phyloP scores from a whole-genome alignment of 192 early-diverging fungal genomes.

The Backusella luteola region DNA sequence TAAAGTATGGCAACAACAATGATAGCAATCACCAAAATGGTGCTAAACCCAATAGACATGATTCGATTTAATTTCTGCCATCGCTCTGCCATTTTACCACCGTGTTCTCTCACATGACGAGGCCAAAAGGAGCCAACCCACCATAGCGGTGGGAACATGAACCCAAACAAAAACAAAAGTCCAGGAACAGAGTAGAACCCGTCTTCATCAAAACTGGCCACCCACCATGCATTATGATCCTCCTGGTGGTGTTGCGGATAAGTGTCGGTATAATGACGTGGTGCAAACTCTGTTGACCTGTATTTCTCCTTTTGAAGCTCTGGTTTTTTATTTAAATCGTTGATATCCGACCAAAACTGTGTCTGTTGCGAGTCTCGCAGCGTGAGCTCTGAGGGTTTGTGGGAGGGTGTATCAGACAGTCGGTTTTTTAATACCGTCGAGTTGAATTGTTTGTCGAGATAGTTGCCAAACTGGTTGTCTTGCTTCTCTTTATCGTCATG shows the following conservation, averaged over 20 bases:
- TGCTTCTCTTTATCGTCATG: background rate
- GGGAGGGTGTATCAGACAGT: background rate
- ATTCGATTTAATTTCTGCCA: conserved; percentile 27
- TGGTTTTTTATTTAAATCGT: conserved; percentile 1
- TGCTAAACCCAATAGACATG: conserved; percentile 31
- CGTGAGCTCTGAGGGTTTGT: background rate
- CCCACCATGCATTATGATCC: conserved; percentile 18
- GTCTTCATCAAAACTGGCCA: conserved; percentile 13
- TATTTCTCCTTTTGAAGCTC: background rate
- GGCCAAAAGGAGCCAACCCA: conserved; percentile 31
- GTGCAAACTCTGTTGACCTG: background rate
- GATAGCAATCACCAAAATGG: conserved; percentile 16
- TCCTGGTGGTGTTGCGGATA: background rate
- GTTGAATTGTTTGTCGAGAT: conserved; percentile 1
- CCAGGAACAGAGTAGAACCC: conserved; percentile 19
- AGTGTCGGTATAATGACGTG: background rate
- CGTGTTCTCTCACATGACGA: conserved; percentile 9
- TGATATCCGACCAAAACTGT: background rate
- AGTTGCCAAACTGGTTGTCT: conserved; percentile 11
- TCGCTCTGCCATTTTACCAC: conserved; percentile 30
- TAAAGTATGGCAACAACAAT: conserved; percentile 19
- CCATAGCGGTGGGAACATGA: conserved; percentile 24
- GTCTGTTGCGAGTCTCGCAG: background rate
- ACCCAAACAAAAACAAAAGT: conserved; percentile 28
- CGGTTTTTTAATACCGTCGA: background rate